Conservation (phyloP, 495 filamentous ascomycete species). For the Penicillium daleae region DNA sequence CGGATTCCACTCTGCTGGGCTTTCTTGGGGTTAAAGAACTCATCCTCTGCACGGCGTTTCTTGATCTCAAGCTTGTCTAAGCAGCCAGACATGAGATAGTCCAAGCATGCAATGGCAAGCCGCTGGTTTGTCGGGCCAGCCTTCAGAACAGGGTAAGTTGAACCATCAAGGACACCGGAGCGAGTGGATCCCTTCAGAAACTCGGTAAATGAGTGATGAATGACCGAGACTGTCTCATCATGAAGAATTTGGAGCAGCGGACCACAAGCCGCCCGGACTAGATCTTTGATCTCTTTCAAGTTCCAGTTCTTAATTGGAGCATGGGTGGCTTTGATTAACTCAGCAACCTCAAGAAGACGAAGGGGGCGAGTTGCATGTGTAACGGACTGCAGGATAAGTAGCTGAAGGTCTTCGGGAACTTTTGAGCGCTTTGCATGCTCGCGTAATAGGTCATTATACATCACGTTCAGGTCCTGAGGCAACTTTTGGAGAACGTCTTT, state of each 20-base stretch:
- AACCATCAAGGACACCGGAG: not conserved
- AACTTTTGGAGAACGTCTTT: slow-evolving; percentile 31
- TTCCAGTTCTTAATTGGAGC: slow-evolving; percentile 2
- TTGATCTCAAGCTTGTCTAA: slow-evolving; percentile 18
- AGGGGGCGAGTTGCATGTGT: slow-evolving; percentile 55
- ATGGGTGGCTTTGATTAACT: slow-evolving; percentile 34
- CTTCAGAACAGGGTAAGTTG: slow-evolving; percentile 14
- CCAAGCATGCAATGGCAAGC: slow-evolving; percentile 21
- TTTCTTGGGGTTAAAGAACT: slow-evolving; percentile 6
- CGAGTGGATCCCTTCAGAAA: slow-evolving; percentile 38
- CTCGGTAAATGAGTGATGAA: slow-evolving; percentile 61
- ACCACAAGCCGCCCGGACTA: slow-evolving; percentile 44
- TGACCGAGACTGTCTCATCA: slow-evolving; percentile 52
- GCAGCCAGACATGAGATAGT: slow-evolving; percentile 25
- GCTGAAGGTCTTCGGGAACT: slow-evolving; percentile 44
- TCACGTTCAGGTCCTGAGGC: slow-evolving; percentile 43
- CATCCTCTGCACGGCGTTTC: slow-evolving; percentile 3
- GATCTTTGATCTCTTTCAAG: slow-evolving; percentile 30
- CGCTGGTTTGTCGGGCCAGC: slow-evolving; percentile 18
- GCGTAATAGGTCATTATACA: slow-evolving; percentile 49
- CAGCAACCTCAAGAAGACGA: slow-evolving; percentile 53
- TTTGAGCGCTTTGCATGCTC: slow-evolving; percentile 43
- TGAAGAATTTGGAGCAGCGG: slow-evolving; percentile 53
- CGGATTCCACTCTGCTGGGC: slow-evolving; percentile 1
- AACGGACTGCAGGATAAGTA: slow-evolving; percentile 48